Percentiles rank a stretch among this genome's conserved stretches.
phyloP scores from a whole-genome alignment of 208 protist genomes.

The Wallacemonas collosoma region DNA sequence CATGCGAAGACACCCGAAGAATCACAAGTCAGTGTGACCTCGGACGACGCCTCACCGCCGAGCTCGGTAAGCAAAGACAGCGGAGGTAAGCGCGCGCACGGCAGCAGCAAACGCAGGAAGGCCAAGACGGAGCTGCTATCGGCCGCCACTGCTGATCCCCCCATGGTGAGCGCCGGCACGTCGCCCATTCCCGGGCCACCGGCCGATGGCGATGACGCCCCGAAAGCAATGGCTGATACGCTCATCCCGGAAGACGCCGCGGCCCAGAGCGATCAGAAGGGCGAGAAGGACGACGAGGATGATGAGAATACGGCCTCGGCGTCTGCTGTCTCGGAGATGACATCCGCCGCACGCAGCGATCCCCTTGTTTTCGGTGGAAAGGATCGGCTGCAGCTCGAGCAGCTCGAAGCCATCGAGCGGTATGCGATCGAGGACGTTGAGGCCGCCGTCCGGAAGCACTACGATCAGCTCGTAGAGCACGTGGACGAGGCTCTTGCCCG shows the following conservation, averaged over 20 bases:
- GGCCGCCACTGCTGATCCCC: neutral
- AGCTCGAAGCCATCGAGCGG: slow-evolving; percentile 19
- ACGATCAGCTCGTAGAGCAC: slow-evolving; percentile 14
- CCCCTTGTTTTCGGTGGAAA: neutral
- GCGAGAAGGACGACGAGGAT: neutral
- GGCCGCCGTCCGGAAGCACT: slow-evolving; percentile 10
- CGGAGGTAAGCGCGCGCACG: slow-evolving; percentile 15
- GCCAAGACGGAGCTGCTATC: neutral
- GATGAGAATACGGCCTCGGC: neutral
- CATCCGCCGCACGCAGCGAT: neutral
- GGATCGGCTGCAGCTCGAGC: neutral
- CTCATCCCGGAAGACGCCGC: neutral
- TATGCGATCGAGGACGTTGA: slow-evolving; percentile 19
- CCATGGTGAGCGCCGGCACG: neutral
- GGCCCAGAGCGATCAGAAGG: neutral
- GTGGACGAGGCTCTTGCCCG: neutral
- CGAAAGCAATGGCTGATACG: neutral
- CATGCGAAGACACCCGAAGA: slow-evolving; percentile 16
- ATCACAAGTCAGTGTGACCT: slow-evolving; percentile 66
- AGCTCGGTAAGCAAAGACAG: slow-evolving; percentile 20
- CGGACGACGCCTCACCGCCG: slow-evolving; percentile 58
- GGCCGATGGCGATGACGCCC: neutral
- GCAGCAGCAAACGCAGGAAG: slow-evolving; percentile 5
- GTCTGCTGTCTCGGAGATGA: slow-evolving; percentile 4
- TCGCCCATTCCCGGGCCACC: slow-evolving; percentile 1